Evolutionary conservation across 345 rosid species (phyloP).

Genomic region (Pistacia integerrima): DNA sequence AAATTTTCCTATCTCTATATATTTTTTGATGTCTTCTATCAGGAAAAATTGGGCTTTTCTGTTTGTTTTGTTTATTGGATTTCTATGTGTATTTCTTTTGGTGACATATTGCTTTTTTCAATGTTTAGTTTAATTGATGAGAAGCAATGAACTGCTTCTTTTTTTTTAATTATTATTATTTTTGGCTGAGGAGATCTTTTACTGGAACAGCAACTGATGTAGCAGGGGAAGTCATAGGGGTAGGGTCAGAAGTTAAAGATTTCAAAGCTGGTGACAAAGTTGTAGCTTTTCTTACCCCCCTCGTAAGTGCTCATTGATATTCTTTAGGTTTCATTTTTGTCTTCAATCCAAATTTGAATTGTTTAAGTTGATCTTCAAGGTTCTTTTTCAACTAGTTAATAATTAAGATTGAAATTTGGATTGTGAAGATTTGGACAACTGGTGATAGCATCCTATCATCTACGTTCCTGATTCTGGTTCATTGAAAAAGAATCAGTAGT

Average conservation of each 20-base stretch:
- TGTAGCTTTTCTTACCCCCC: constrained; percentile 49
- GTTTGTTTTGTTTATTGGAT: not conserved
- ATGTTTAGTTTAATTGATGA: not conserved
- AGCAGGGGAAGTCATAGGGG: constrained; percentile 73
- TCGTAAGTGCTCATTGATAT: constrained; percentile 37
- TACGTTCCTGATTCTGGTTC: constrained; percentile 1
- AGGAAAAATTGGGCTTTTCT: not conserved
- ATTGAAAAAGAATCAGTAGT: not conserved
- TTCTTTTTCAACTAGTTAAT: not conserved
- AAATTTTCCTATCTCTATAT: too few species aligned
- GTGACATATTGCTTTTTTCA: not conserved
- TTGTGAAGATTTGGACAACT: not conserved
- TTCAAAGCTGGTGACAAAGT: constrained; percentile 82
- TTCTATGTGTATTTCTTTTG: not conserved
- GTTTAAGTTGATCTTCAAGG: not conserved
- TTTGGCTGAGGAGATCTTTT: constrained; percentile 14
- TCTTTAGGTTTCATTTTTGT: not conserved
- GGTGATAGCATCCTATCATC: not conserved
- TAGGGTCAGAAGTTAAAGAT: constrained; percentile 61
- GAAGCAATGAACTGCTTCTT: not conserved
- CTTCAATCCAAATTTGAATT: not conserved
- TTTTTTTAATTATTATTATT: not conserved
- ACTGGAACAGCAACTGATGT: constrained; percentile 68
- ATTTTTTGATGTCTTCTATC: too few species aligned
- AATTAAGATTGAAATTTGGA: not conserved